Base-by-base conservation (phyloP, 352 stramenopile species). In the Phytophthora macrochlamydospora region DNA sequence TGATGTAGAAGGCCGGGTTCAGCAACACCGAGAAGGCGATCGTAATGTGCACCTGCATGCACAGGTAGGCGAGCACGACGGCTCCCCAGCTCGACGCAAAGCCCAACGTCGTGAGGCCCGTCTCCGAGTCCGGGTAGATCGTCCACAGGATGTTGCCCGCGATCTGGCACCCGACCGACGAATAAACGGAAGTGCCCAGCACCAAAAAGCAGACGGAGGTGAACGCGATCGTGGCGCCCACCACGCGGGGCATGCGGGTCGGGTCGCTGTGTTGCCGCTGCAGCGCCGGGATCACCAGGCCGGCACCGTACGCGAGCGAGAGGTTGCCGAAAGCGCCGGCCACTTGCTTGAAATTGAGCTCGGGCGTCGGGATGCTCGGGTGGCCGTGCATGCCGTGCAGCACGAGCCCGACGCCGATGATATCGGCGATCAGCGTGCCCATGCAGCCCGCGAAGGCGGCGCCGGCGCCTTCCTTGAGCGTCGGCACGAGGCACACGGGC, bases 81-180 rank as follows among this genome's bases (percentile, higher is more conserved):
- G 51, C 54, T 35, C 75, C 75, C 51, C 65, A 56, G 65, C 73
- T 62, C 3, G 65, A 57, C 0, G 58, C 13, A 31, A 85, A 85
- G 9, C 76, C 76, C 12, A 83, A 59, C 12, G 45, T 53, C 2
- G 65, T 71, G 14, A 78, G 58, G 11, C 59, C 61, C 0, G 57
- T 67, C 3, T 3, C 12, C 9, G 51, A n/a, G 48, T 75, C 53
- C 4, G 70, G 69, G 62, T 73, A 82, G 53, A 89, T 84, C 2
- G 75, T 75, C 59, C 82, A 89, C 32, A 87, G 65, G 54, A 87
- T 45, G 58, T 89, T 89, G 42, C 77, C 72, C 1, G 65, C 69
- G 45, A 89, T 86, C 60, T 86, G 79, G 65, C 79, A 86, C 5
- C 80, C 80, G 7, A 87, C 63, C 0, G 67, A 60, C 42, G 76